Conservation (phyloP, 2,329 filamentous ascomycete species). For the Ophiosphaerella korrae region DNA sequence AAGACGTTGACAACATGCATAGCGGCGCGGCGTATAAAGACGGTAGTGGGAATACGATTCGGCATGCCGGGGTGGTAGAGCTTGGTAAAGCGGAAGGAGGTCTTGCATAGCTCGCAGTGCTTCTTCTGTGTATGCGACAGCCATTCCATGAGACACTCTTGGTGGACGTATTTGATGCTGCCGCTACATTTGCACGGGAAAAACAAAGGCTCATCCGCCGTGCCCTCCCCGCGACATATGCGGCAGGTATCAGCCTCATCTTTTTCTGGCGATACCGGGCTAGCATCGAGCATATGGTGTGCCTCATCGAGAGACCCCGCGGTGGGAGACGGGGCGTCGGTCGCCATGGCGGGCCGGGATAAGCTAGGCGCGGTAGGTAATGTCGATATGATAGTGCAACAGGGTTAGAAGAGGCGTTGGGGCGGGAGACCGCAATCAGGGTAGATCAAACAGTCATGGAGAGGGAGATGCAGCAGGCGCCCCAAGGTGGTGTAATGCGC, state of each 20-base stretch:
- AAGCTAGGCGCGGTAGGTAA: neutral
- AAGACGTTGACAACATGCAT: constrained; percentile 74
- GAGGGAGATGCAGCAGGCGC: neutral
- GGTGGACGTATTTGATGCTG: constrained; percentile 98
- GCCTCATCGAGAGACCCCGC: constrained; percentile 18
- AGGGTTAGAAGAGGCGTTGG: constrained; percentile 1
- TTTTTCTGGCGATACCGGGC: constrained; percentile 35
- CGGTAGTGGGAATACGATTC: constrained; percentile 73
- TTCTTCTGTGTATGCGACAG: constrained; percentile 98
- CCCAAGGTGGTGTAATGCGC: neutral
- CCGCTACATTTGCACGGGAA: constrained; percentile 99
- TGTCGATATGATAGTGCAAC: neutral
- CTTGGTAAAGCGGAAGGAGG: constrained; percentile 96
- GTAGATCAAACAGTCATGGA: constrained; percentile 9
- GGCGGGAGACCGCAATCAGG: constrained; percentile 1
- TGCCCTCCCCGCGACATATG: constrained; percentile 91
- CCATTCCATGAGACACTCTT: constrained; percentile 99
- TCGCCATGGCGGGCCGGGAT: constrained; percentile 25
- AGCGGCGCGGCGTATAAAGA: constrained; percentile 80
- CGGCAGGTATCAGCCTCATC: constrained; percentile 83
- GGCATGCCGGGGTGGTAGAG: constrained; percentile 96
- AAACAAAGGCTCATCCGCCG: constrained; percentile 82
- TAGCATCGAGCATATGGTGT: constrained; percentile 27
- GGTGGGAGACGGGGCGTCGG: constrained; percentile 19
- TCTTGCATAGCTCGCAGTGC: constrained; percentile 99